Evolutionary conservation across 768 basidiomycete genomes (phyloP).

Genomic region (Pisolithus sp.): DNA sequence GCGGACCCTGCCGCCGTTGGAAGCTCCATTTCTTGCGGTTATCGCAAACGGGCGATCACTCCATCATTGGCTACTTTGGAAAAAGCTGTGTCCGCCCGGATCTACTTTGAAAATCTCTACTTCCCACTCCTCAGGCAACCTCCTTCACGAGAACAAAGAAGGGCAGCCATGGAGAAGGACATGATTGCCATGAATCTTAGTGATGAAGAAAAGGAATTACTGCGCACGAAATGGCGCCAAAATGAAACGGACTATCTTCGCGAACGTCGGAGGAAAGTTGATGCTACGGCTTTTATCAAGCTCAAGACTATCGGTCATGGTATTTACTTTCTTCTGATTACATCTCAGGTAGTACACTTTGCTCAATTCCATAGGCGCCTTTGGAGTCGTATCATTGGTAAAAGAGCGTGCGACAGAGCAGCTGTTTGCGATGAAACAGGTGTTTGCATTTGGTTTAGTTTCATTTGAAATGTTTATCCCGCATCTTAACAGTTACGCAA

Average conservation of each 20-base stretch:
- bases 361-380: constrained; percentile 59
- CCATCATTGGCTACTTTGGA: constrained; percentile 91
- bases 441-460: constrained; percentile 30
- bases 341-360: constrained; percentile 13
- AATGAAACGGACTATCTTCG: constrained; percentile 91
- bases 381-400: constrained; percentile 93
- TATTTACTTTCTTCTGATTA: constrained; percentile 30
- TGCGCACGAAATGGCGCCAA: constrained; percentile 72
- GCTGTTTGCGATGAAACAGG: constrained; percentile 97
- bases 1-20: constrained; percentile 20
- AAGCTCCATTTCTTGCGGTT: constrained; percentile 24
- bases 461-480: constrained; percentile 23
- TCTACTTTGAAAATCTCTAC: constrained; percentile 91
- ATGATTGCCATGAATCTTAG: constrained; percentile 68
- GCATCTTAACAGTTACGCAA: constrained; percentile 59
- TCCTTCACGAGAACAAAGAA: constrained; percentile 79
- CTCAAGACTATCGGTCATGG: constrained; percentile 95
- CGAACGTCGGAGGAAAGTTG: constrained; percentile 75
- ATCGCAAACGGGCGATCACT: constrained; percentile 54
- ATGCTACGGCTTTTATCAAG: constrained; percentile 78
- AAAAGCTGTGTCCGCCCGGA: constrained; percentile 85
- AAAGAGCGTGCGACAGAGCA: constrained; percentile 72
- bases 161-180: constrained; percentile 82
- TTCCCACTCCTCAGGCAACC: constrained; percentile 81
- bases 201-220: constrained; percentile 61